phyloP scores from a whole-genome alignment of 106 monocot genomes.

The Vanilla planifolia region DNA sequence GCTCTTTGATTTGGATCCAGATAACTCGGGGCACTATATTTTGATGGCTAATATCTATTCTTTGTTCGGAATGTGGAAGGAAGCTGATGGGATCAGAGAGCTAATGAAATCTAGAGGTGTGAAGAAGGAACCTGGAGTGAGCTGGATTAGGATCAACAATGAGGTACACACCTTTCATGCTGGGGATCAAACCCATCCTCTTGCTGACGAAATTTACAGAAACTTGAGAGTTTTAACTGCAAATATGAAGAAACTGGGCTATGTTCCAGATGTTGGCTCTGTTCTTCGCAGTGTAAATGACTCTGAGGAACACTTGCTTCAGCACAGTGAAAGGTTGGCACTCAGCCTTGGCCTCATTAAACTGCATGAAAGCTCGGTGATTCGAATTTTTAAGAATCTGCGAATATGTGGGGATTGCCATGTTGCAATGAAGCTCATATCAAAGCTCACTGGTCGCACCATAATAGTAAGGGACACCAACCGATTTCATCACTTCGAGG shows the following conservation, averaged over 20 bases:
- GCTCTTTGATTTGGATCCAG: slow-evolving; percentile 29
- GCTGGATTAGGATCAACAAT: slow-evolving; percentile 21
- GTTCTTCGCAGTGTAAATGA: slow-evolving; percentile 20
- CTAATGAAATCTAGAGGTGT: slow-evolving; percentile 18
- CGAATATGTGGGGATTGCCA: slow-evolving; percentile 15
- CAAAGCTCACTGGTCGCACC: background rate
- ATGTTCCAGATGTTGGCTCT: slow-evolving; percentile 12
- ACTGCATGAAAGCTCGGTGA: background rate
- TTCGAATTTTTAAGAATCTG: slow-evolving; percentile 11
- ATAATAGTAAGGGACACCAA: slow-evolving; percentile 6
- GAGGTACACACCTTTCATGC: slow-evolving; percentile 11
- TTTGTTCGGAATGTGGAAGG: slow-evolving; percentile 14
- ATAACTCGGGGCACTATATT: slow-evolving; percentile 35
- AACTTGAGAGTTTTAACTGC: slow-evolving; percentile 10
- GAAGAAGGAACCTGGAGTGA: slow-evolving; percentile 29
- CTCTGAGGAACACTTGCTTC: background rate
- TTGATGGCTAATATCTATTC: slow-evolving; percentile 36
- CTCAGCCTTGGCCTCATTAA: slow-evolving; percentile 3
- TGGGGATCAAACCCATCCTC: slow-evolving; percentile 13
- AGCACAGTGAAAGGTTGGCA: slow-evolving; percentile 11
- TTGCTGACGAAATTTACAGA: slow-evolving; percentile 21
- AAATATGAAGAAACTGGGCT: slow-evolving; percentile 13
- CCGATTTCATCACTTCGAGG: slow-evolving; percentile 4
- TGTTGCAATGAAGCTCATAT: slow-evolving; percentile 11
- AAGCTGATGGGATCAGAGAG: slow-evolving; percentile 16